Evolutionary conservation across 495 filamentous ascomycete genomes (phyloP).

Genomic region (Clavariopsis aquatica): DNA sequence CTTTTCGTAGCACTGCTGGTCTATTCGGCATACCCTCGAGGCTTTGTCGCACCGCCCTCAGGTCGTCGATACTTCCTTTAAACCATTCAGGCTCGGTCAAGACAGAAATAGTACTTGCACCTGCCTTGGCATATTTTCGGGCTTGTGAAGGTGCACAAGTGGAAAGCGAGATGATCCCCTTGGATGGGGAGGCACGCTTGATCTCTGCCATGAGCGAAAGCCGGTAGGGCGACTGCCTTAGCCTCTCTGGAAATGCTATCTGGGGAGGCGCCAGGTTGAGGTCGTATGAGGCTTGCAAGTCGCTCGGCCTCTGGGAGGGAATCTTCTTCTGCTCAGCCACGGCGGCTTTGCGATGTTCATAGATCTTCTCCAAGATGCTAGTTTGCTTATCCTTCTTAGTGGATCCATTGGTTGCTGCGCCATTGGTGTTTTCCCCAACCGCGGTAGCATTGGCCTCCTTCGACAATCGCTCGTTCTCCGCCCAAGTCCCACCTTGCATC

Average conservation of each 20-base stretch:
- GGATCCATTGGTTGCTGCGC: constrained; percentile 33
- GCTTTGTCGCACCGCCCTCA: constrained; percentile 83
- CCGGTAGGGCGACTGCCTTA: constrained; percentile 77
- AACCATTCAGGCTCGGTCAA: constrained; percentile 99
- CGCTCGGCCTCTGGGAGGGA: constrained; percentile 76
- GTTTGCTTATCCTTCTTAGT: constrained; percentile 56
- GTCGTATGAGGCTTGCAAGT: constrained; percentile 85
- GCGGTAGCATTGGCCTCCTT: constrained; percentile 38
- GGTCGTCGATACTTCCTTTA: constrained; percentile 93
- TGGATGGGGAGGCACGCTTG: constrained; percentile 94
- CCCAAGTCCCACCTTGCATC: constrained; percentile 88
- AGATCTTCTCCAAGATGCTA: constrained; percentile 90
- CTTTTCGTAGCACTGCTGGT: constrained; percentile 89
- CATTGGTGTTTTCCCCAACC: constrained; percentile 18
- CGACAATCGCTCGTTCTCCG: constrained; percentile 60
- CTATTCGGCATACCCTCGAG: constrained; percentile 87
- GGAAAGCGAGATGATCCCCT: constrained; percentile 85
- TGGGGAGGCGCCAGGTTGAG: constrained; percentile 83
- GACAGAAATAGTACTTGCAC: constrained; percentile 94
- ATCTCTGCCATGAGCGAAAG: constrained; percentile 94
- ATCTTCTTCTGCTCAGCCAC: constrained; percentile 84
- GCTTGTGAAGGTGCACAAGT: constrained; percentile 90
- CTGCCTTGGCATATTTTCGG: constrained; percentile 85
- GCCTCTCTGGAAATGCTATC: constrained; percentile 74
- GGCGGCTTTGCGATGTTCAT: constrained; percentile 73